These are phyloP conservation scores for Cyberlindnera japonica DNA, from an alignment of 805 yeast species.

Conservation along the genomic window DNA sequence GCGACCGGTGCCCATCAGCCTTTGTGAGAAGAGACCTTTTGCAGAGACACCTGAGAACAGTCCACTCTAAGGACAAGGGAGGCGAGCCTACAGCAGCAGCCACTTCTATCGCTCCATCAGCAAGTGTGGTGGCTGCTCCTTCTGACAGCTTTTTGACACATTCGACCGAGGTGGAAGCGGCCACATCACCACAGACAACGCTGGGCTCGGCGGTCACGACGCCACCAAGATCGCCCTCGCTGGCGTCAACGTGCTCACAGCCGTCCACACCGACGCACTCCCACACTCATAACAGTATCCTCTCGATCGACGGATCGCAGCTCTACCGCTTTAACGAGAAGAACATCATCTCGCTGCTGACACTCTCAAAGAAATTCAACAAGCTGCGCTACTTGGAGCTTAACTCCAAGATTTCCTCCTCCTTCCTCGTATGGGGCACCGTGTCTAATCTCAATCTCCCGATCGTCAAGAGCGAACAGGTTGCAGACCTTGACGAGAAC, in stretches of 20 bases:
- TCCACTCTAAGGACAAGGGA: conserved; percentile 41
- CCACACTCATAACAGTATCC: neutral
- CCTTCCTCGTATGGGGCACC: conserved; percentile 26
- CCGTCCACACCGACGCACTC: neutral
- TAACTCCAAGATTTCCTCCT: conserved; percentile 21
- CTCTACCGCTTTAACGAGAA: conserved; percentile 24
- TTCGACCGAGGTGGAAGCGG: no score
- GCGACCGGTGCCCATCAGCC: conserved; percentile 63
- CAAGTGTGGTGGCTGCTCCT: no score
- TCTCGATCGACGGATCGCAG: conserved; percentile 4
- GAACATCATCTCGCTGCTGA: conserved; percentile 31
- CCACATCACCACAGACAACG: no score
- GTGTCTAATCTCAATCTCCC: conserved; percentile 30
- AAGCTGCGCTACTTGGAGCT: conserved; percentile 8
- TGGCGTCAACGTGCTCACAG: no score
- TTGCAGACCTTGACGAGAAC: conserved; percentile 23
- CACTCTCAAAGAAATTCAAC: conserved; percentile 29
- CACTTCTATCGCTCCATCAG: no score
- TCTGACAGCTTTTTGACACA: no score
- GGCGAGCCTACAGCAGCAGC: neutral
- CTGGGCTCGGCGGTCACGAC: neutral
- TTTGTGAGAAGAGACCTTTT: conserved; percentile 76
- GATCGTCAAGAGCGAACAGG: conserved; percentile 20
- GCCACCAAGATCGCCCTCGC: neutral
- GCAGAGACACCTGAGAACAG: conserved; percentile 76